phyloP scores from a whole-genome alignment of 495 filamentous ascomycete genomes.

The Penicillium subrubescens region DNA sequence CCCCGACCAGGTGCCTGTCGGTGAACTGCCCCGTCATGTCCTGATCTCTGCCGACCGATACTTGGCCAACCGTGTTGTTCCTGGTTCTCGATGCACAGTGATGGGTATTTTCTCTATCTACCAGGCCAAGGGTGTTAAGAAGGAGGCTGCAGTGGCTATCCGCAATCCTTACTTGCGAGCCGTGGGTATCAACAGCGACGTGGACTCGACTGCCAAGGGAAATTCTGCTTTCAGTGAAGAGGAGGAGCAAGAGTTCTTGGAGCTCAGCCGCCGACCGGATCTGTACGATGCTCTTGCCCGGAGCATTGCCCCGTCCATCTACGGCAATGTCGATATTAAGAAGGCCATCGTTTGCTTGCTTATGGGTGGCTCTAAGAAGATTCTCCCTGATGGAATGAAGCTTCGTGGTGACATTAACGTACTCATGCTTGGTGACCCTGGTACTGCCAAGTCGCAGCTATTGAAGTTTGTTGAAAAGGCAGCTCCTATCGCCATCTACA shows the following conservation, averaged over 20 bases:
- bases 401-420: slow-evolving; percentile 99
- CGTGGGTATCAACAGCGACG: slow-evolving; percentile 85
- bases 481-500: slow-evolving; percentile 97
- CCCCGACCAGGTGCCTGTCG: slow-evolving; percentile 96
- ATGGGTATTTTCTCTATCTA: slow-evolving; percentile 99
- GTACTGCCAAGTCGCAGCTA: slow-evolving; percentile 97
- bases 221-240: slow-evolving; percentile 86
- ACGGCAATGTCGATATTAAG: slow-evolving; percentile 95
- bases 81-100: slow-evolving; percentile 89
- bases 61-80: slow-evolving; percentile 92
- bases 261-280: slow-evolving; percentile 87
- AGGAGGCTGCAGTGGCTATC: slow-evolving; percentile 86
- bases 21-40: slow-evolving; percentile 93
- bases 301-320: slow-evolving; percentile 97
- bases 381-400: slow-evolving; percentile 97
- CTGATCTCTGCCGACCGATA: slow-evolving; percentile 95
- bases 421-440: slow-evolving; percentile 92
- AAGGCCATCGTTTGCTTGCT: slow-evolving; percentile 97
- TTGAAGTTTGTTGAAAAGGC: slow-evolving; percentile 98
- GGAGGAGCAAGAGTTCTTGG: slow-evolving; percentile 96
- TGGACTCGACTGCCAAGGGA: slow-evolving; percentile 89
- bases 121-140: slow-evolving; percentile 84
- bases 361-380: slow-evolving; percentile 96
- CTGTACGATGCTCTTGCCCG: slow-evolving; percentile 87
- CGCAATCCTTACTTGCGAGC: slow-evolving; percentile 96